Conservation (phyloP, 2,329 filamentous ascomycete genomes). For the Endocalyx cinctus region DNA sequence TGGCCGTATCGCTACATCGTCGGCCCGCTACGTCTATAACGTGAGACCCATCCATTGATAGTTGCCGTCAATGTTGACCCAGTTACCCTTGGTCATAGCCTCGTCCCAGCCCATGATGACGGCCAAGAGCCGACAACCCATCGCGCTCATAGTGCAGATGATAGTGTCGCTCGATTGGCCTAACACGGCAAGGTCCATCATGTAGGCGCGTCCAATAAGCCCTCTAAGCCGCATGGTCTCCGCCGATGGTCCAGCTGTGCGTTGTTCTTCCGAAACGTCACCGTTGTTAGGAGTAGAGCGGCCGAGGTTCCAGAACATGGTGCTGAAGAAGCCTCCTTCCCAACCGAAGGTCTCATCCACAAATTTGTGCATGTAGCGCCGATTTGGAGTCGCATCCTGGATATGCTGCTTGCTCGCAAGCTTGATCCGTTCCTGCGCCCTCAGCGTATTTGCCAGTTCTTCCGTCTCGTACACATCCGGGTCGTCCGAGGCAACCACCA, state of each 20-base stretch:
- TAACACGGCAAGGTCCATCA: constrained; percentile 75
- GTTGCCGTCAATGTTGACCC: constrained; percentile 76
- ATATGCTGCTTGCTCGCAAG: constrained; percentile 60
- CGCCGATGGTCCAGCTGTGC: constrained; percentile 33
- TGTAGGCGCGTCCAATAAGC: constrained; percentile 73
- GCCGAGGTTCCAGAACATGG: constrained; percentile 78
- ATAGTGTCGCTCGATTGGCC: constrained; percentile 63
- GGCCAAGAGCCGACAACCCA: constrained; percentile 68
- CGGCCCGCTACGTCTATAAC: no score
- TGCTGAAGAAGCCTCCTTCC: constrained; percentile 82
- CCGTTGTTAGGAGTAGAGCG: constrained; percentile 34
- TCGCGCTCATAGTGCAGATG: constrained; percentile 71
- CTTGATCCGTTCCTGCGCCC: constrained; percentile 72
- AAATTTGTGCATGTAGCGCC: constrained; percentile 56
- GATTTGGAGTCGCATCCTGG: constrained; percentile 36
- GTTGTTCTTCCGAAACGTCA: constrained; percentile 28
- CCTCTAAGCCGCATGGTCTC: constrained; percentile 65
- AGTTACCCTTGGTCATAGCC: constrained; percentile 54
- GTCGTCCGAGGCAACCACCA: constrained; percentile 75
- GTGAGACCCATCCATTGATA: constrained; percentile 54
- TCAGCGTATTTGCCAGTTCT: constrained; percentile 54
- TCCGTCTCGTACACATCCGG: constrained; percentile 65
- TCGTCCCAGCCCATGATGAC: constrained; percentile 86
- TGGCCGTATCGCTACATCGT: no score
- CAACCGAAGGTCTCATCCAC: constrained; percentile 75